Conservation (phyloP, 768 basidiomycete genomes). For the Tremella mesenterica region DNA sequence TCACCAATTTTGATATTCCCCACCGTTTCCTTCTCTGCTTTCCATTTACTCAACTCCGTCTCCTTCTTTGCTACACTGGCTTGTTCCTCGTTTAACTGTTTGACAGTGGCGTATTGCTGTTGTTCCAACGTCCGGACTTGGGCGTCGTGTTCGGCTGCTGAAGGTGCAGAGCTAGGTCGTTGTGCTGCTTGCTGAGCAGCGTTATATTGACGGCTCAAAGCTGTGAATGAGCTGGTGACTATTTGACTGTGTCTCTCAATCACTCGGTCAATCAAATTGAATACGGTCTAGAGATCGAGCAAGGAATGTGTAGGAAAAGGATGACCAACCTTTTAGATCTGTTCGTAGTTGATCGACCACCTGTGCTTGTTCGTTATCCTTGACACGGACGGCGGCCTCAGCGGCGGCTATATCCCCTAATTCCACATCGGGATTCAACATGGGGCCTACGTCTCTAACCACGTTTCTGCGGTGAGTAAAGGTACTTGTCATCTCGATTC, state of each 20-base stretch:
- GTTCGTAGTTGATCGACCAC: constrained; percentile 11
- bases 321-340: constrained; percentile 21
- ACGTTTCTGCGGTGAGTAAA: constrained; percentile 10
- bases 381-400: constrained; percentile 25
- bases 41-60: constrained; percentile 23
- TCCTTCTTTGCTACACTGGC: constrained; percentile 24
- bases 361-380: constrained; percentile 14
- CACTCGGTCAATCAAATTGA: neutral
- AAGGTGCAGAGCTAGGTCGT: constrained; percentile 24
- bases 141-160: constrained; percentile 23
- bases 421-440: constrained; percentile 26
- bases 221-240: constrained; percentile 5
- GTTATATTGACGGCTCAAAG: constrained; percentile 16
- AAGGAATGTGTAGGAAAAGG: too few species aligned
- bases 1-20: constrained; percentile 22
- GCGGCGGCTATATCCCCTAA: constrained; percentile 26
- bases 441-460: constrained; percentile 26
- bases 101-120: constrained; percentile 21
- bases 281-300: too few species aligned
- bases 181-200: constrained; percentile 24
- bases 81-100: constrained; percentile 32
- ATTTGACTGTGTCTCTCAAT: neutral
- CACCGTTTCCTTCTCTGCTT: constrained; percentile 25
- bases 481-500: neutral
- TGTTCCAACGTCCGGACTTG: constrained; percentile 25